phyloP scores from a whole-genome alignment of 139 green algal species.

The Haematococcus sp. region DNA sequence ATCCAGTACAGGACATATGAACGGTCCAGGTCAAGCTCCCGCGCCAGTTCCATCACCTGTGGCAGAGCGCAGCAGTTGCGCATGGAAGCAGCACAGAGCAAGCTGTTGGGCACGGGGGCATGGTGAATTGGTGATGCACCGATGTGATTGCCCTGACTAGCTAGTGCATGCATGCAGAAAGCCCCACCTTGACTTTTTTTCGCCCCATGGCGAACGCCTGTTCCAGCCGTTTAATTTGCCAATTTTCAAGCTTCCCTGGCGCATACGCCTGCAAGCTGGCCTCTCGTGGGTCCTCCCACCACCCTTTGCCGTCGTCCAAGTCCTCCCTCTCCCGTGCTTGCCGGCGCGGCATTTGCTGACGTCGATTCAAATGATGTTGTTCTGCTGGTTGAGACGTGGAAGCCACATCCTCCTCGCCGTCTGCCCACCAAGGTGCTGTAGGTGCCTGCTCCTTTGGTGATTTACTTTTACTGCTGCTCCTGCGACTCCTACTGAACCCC shows the following conservation, averaged over 20 bases:
- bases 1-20: constrained; percentile 25
- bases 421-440: too few relatives aligned
- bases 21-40: constrained; percentile 28
- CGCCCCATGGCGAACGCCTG: constrained; percentile 11
- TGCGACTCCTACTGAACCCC: too few relatives aligned
- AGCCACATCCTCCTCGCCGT: too few relatives aligned
- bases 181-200: constrained; percentile 17
- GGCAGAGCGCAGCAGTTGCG: not conserved
- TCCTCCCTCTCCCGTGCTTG: not conserved
- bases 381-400: too few relatives aligned
- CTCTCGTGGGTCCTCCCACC: constrained; percentile 16
- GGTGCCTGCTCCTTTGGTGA: too few relatives aligned
- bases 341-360: too few relatives aligned
- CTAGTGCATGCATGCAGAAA: not conserved
- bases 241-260: constrained; percentile 5
- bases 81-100: not conserved
- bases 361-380: too few relatives aligned
- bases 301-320: constrained; percentile 1
- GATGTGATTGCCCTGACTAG: not conserved
- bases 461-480: too few relatives aligned
- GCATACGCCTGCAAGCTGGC: constrained; percentile 6
- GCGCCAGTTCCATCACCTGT: constrained; percentile 25
- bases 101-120: not conserved
- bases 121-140: not conserved
- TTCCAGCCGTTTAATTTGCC: constrained; percentile 21